phyloP scores from a whole-genome alignment of 2,329 filamentous ascomycete genomes.

The Cryphonectria parasitica region DNA sequence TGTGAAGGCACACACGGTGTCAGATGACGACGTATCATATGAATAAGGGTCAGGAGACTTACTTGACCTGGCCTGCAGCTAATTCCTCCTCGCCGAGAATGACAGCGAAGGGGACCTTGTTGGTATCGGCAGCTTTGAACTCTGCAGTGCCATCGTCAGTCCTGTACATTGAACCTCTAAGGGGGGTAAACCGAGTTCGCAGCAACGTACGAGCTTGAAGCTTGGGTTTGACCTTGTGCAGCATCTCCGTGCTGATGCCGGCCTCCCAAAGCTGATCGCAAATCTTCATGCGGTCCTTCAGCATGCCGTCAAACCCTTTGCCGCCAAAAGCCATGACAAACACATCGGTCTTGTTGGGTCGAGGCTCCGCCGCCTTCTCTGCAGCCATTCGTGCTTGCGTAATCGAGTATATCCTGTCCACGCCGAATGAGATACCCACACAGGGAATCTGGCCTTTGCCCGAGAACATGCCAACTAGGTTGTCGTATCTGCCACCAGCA shows the following conservation, averaged over 20 bases:
- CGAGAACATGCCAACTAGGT: conserved; percentile 83
- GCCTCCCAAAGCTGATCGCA: conserved; percentile 80
- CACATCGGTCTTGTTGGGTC: conserved; percentile 76
- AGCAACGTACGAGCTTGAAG: conserved; percentile 61
- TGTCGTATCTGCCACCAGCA: conserved; percentile 85
- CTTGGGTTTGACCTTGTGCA: conserved; percentile 89
- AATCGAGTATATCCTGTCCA: conserved; percentile 90
- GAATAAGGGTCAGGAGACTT: not conserved
- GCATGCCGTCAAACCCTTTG: conserved; percentile 78
- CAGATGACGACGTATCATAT: not conserved
- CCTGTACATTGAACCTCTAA: not conserved
- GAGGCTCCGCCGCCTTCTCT: conserved; percentile 50
- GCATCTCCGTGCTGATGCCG: conserved; percentile 89
- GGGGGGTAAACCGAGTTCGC: not conserved
- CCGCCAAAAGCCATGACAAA: conserved; percentile 95
- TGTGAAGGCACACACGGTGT: not conserved
- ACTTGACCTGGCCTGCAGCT: conserved; percentile 71
- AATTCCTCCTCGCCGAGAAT: conserved; percentile 93
- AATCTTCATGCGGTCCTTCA: conserved; percentile 83
- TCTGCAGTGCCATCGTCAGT: conserved; percentile 43
- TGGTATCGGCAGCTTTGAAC: conserved; percentile 86
- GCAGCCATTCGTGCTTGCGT: conserved; percentile 74
- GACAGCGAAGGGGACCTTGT: conserved; percentile 80
- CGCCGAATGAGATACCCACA: conserved; percentile 87
- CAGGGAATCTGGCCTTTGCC: conserved; percentile 80